Evolutionary conservation across 768 basidiomycete genomes (phyloP), one percentile per base, ranked within the genome.

Genomic region (Tylopilus subfusipes): DNA sequence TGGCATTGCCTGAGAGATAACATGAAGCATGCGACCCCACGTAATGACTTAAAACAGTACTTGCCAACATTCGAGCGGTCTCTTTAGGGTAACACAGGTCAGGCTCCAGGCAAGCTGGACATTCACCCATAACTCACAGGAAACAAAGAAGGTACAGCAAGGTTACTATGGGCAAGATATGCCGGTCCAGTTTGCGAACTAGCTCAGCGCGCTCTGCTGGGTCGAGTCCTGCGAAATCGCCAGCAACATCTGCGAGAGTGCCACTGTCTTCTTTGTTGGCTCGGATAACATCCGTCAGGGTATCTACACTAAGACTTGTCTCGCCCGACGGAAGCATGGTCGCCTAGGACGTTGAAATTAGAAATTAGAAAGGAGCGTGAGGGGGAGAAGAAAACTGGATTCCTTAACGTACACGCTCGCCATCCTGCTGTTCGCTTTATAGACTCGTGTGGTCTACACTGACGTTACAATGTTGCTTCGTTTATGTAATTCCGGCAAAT

Each of bases 61-160:
- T 68, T 63, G 52, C 77, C 78, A 36, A 79, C 65, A 60, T 78
- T 79, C 38, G 75, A 65, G 16, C 78, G 73, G 58, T 78, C 78
- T 27, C 74, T 76, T 34, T n/a, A 48, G 31, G 31, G 48, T 29
- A 29, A 34, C 29, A 11, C 25, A 3, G 16, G 24, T 59, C 25
- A 48, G 33, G 45, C 18, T 0, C n/a, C 21, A 14, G 22, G 29
- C 14, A 3, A 27, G 24, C 22, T 5, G 9, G 21, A 29, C 33
- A 5, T 36, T 19, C 12, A 31, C 29, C 6, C n/a, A 13, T 9
- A 24, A 72, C 77, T 70, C 55, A 78, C 74, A 79, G 61, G 63
- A 78, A 79, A 10, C 75, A 78, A 46, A 77, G 67, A 40, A 79
- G 65, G 54, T 77, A 78, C 6, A 80, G 61, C 33, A 77, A 50